Evolutionary conservation across 352 stramenopile genomes (phyloP), one percentile per base, ranked within the genome.

Genomic region (Globisporangium nodosum): DNA sequence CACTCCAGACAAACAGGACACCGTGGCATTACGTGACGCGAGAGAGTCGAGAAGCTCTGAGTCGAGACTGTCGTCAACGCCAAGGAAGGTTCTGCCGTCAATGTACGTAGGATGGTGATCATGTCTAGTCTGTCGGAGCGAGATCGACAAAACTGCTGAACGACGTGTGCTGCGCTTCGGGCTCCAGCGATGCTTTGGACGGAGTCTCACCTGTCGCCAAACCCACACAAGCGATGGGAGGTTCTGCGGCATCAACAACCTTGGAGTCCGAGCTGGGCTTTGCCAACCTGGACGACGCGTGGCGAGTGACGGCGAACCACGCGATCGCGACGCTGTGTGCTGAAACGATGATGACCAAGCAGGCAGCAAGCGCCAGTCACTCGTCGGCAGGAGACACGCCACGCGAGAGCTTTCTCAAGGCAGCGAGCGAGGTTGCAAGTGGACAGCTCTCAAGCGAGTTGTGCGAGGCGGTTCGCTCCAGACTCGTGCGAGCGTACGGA

Each of bases 231-330:
- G 3, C 18, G 2, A 18, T 2, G 3, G 21, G 7, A 18, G 35
- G 20, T 16, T 37, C 39, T 1, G 20, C 20, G 8, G n/a, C 7
- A 33, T 33, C 31, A 18, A 30, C 9, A 18, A 30, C 9, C 24
- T 20, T 52, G 35, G 33, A 61, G n/a, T 21, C 20, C 12, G 8
- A 57, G 65, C 18, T 70, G 62, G 11, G 49, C 12, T 15, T 45
- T n/a, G 58, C 61, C 9, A 78, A 68, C 8, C 51, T 61, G 31
- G 63, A 76, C 6, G 65, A 72, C 9, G 74, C 79, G n/a, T 89
- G 79, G 79, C 61, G 60, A 49, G 50, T 76, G 24, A 83, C 76
- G 13, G 74, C 74, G 8, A 74, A 85, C 55, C 70, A 81, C 49
- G 69, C 61, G 7, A 54, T 89, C 12, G 79, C 79, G 30, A 78